Evolutionary conservation across 2,329 filamentous ascomycete genomes (phyloP), one percentile per base, ranked within the genome.

Genomic region (Sclerotinia glacialis): DNA sequence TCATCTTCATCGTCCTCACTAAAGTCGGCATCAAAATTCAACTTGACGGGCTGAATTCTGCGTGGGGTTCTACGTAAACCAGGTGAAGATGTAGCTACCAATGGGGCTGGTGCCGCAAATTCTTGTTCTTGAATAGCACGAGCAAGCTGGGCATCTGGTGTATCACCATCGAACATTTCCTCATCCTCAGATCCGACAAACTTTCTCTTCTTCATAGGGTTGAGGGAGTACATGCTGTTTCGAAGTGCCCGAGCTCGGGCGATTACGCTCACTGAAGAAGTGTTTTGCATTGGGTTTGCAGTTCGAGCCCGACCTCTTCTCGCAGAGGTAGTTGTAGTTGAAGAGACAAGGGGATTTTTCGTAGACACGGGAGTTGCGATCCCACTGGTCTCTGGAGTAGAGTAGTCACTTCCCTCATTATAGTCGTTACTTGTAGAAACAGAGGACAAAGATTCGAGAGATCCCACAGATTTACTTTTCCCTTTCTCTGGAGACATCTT

Each of bases 301-400:
- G 67, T 47, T 55, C 55, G 18, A 58, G 68, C 65, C 34, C 69
- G 70, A 52, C 72, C 70, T 71, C 71, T 72, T 74, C 68, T 75
- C 72, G 64, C 56, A 55, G 67, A 49, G 18, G 56, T 69, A 9
- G 42, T 50, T 42, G 68, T 71, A 67, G 62, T 72, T 56, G 42
- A 26, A 49, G 52, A n/a, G 16, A 40, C 9, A 7, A 58, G 28
- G 3, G 52, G 73, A 60, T 76, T 70, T 60, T 65, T 70, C 11
- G 80, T 80, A 31, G 64, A 53, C 78, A 28, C 71, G 21, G 73
- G 86, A 12, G 86, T 88, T 23, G 79, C 80, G 56, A 80, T 78
- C 64, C 82, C 80, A 75, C 85, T 88, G 26, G 88, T 90, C 47
- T 80, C 83, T 5, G 87, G 86, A 4, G 88, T 90, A 67, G 85